A percentile compares a stretch with the other conserved stretches of the same genome.
phyloP scores from a whole-genome alignment of 2,329 filamentous ascomycete species.

The Arthrocladium fulminans region DNA sequence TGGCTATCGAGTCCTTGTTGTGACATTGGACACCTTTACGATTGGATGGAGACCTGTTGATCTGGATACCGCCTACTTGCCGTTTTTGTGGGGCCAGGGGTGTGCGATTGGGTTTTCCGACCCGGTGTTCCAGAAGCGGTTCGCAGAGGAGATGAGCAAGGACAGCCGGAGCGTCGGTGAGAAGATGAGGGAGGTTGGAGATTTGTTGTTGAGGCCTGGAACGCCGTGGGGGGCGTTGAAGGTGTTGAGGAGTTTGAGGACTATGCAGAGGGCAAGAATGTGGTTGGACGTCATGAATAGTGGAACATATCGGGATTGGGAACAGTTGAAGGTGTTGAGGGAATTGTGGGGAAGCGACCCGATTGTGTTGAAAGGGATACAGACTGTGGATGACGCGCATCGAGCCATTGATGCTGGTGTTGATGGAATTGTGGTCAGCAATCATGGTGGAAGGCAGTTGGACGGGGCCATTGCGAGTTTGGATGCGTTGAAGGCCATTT shows the following conservation, averaged over 20 bases:
- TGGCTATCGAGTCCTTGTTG: constrained; percentile 57
- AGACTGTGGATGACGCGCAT: constrained; percentile 42
- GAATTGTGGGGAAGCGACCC: constrained; percentile 51
- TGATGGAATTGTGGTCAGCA: constrained; percentile 44
- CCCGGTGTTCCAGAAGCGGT: constrained; percentile 52
- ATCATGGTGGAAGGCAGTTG: constrained; percentile 45
- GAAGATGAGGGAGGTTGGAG: constrained; percentile 18
- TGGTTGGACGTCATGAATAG: constrained; percentile 48
- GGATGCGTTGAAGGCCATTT: constrained; percentile 51
- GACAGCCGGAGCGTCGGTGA: constrained; percentile 35
- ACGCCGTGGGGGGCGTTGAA: constrained; percentile 19
- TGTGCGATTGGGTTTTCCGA: constrained; percentile 56
- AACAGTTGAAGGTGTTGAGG: constrained; percentile 48
- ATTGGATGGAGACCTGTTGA: constrained; percentile 61
- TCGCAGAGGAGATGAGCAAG: constrained; percentile 41
- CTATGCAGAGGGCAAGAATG: constrained; percentile 16
- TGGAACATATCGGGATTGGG: constrained; percentile 49
- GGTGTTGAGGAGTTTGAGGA: constrained; percentile 17
- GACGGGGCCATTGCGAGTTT: constrained; percentile 44
- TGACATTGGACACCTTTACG: constrained; percentile 63
- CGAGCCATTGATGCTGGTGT: constrained; percentile 38
- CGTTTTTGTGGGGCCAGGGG: constrained; percentile 38
- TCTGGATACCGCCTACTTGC: constrained; percentile 49
- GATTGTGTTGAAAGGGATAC: constrained; percentile 54
- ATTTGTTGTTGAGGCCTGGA: constrained; percentile 18